These are phyloP conservation scores for Pseudodiploospora longispora DNA, from an alignment of 2,329 filamentous ascomycete genomes.

Conservation along the genomic window DNA sequence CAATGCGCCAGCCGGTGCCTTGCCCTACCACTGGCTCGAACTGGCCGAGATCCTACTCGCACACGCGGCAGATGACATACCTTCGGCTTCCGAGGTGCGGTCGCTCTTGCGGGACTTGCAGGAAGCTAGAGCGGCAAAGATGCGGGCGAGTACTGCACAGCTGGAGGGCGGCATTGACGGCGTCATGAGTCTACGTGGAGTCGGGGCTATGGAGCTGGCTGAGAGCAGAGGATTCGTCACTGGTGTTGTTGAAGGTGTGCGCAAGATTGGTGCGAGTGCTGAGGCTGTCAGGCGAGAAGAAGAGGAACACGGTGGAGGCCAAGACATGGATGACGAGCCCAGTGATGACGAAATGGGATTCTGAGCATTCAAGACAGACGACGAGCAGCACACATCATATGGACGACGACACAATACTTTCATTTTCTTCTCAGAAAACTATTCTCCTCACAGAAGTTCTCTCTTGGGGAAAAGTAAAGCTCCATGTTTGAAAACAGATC, in stretches of 20 bases:
- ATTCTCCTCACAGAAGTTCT: no score
- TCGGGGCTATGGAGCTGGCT: slow-evolving; percentile 87
- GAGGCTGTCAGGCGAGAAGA: slow-evolving; percentile 72
- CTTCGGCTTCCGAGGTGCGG: slow-evolving; percentile 63
- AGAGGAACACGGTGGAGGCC: slow-evolving; percentile 58
- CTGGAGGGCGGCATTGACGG: slow-evolving; percentile 65
- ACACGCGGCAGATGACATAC: slow-evolving; percentile 76
- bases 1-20: slow-evolving; percentile 55
- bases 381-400: no score
- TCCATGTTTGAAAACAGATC: no score
- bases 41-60: slow-evolving; percentile 80
- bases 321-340: slow-evolving; percentile 55
- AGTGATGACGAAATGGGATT: slow-evolving; percentile 43
- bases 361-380: neutral
- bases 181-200: slow-evolving; percentile 60
- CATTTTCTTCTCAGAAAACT: no score
- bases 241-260: slow-evolving; percentile 79
- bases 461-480: no score
- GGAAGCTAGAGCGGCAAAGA: slow-evolving; percentile 84
- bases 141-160: slow-evolving; percentile 64
- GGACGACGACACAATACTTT: no score
- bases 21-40: slow-evolving; percentile 96
- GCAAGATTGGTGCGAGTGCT: slow-evolving; percentile 72
- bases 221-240: slow-evolving; percentile 78
- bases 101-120: slow-evolving; percentile 71